These are phyloP conservation scores for Pythium grandisporangium DNA, from an alignment of 352 stramenopile species.

Conservation along the genomic window DNA sequence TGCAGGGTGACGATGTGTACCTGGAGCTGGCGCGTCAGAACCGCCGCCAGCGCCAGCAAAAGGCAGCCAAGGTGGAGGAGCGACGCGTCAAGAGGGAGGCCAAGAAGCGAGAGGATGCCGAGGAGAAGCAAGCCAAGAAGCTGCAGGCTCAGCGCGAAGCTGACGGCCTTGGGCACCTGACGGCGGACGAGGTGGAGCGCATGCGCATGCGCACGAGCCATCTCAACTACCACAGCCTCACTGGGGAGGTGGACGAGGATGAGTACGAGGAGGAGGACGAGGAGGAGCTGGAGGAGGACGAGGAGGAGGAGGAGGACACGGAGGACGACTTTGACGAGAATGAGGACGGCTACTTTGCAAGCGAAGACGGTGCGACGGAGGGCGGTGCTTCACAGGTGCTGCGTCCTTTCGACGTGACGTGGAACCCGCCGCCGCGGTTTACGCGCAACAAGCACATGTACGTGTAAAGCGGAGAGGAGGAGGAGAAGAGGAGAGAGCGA, in stretches of 20 bases:
- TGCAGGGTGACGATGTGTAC: conserved; percentile 28
- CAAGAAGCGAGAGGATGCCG: conserved; percentile 13
- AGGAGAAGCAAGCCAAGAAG: conserved; percentile 9
- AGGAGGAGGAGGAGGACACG: conserved; percentile 9
- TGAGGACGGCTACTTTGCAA: conserved; percentile 42
- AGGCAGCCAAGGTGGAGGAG: conserved; percentile 15
- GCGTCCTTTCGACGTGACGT: conserved; percentile 71
- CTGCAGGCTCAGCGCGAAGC: background rate
- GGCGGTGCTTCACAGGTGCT: conserved; percentile 28
- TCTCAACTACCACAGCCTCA: conserved; percentile 14
- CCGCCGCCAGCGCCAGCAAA: conserved; percentile 29
- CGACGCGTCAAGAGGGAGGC: conserved; percentile 11
- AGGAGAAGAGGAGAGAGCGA: conserved; percentile 6
- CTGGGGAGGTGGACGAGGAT: conserved; percentile 8
- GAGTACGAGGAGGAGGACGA: conserved; percentile 23
- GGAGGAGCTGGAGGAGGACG: conserved; percentile 9
- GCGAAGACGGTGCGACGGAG: conserved; percentile 28
- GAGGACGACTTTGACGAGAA: conserved; percentile 16
- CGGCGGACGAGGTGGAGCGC: too few species aligned
- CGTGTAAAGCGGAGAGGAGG: too few species aligned
- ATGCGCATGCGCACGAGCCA: conserved; percentile 5
- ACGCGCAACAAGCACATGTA: conserved; percentile 82
- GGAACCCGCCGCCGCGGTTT: conserved; percentile 36
- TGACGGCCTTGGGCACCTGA: background rate
- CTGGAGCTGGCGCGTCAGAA: conserved; percentile 22